Evolutionary conservation across 2,329 filamentous ascomycete species (phyloP), one percentile per base, ranked within the genome.

Genomic region (Dendryphion nanum): DNA sequence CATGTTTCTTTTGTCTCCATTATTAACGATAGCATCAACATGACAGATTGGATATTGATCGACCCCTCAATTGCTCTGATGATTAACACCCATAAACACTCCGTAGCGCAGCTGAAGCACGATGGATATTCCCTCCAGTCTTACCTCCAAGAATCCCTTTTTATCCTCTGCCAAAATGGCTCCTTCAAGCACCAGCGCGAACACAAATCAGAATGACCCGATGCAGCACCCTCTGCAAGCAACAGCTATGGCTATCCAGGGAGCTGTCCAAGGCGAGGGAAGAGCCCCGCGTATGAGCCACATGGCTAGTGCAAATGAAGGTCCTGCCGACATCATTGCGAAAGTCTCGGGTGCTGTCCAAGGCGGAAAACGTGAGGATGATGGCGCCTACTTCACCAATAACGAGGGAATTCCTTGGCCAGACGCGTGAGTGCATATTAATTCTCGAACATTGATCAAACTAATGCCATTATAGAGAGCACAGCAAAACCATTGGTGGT

Each of bases 351-450:
- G 75, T 10, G 59, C 68, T 12, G 60, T 66, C 2, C 46, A 61
- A 5, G 70, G 67, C 7, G 72, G 74, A 5, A 75, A 72, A 50
- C 59, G 72, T 12, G 64, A 64, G 14, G 76, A 78, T 42, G 72
- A 77, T 41, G 69, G 64, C 1, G 50, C 68, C 0, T 78, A 77
- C 55, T 77, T 77, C 49, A 79, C 74, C 31, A 76, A 73, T 49
- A 77, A 77, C 35, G 75, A 79, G 42, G 75, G 69, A 29, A 71
- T 72, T 28, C 75, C 74, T 0, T 73, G 69, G 37, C 75, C 74
- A 3, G 74, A 78, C 42, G 61, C 69, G 55, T 69, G 37, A 47
- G 63, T 17, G n/a, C n/a, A n/a, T n/a, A n/a, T n/a, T n/a, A n/a
- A n/a, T n/a, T n/a, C n/a, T n/a, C n/a, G n/a, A n/a, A n/a, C n/a